These are phyloP conservation scores for Pyrenophora tritici-repentis DNA, from an alignment of 2,329 filamentous ascomycete species.

Conservation along the genomic window DNA sequence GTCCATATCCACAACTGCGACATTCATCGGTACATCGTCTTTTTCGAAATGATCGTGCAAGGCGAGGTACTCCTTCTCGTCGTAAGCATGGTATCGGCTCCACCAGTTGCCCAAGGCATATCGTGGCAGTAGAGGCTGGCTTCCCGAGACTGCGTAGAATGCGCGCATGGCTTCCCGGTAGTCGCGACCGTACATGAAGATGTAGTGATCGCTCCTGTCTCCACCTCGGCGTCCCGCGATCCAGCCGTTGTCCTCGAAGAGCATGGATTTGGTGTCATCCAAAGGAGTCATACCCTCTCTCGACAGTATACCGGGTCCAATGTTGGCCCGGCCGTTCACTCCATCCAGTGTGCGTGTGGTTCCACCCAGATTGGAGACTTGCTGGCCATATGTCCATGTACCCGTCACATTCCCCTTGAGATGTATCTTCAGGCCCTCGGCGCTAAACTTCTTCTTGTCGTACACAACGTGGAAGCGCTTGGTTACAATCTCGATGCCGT, in stretches of 20 bases:
- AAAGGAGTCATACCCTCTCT: constrained; percentile 57
- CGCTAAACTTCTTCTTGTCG: constrained; percentile 61
- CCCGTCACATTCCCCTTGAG: constrained; percentile 52
- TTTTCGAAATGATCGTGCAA: constrained; percentile 62
- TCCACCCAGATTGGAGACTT: constrained; percentile 51
- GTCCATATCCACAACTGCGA: constrained; percentile 69
- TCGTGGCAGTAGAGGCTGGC: constrained; percentile 60
- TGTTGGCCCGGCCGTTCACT: constrained; percentile 56
- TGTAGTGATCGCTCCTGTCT: constrained; percentile 61
- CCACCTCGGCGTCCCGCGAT: constrained; percentile 55
- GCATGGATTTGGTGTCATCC: constrained; percentile 62
- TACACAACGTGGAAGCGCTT: constrained; percentile 62
- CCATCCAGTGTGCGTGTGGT: constrained; percentile 62
- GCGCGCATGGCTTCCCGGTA: constrained; percentile 60
- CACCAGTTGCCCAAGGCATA: constrained; percentile 69
- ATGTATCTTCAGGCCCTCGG: constrained; percentile 55
- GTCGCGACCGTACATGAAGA: constrained; percentile 64
- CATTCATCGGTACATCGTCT: constrained; percentile 60
- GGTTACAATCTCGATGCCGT: constrained; percentile 61
- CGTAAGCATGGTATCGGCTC: constrained; percentile 66
- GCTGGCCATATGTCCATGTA: constrained; percentile 59
- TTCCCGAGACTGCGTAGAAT: constrained; percentile 62
- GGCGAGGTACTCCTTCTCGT: constrained; percentile 59
- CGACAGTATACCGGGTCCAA: constrained; percentile 60
- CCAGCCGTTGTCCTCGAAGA: constrained; percentile 61